Conservation (phyloP, 805 yeast genomes). For the Trichomonascus vanleenenianus region DNA sequence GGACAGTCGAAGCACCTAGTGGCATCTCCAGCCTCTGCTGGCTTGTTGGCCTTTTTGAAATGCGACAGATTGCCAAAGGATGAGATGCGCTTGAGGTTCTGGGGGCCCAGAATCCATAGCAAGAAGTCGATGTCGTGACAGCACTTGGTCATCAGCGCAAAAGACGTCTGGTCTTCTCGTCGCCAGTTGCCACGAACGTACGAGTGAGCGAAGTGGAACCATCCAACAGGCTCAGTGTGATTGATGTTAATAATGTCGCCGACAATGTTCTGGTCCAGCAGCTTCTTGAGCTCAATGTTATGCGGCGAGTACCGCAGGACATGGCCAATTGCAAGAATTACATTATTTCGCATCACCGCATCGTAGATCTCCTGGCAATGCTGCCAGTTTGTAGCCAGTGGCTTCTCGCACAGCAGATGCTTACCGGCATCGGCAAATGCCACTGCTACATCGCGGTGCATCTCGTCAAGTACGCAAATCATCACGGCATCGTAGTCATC, state of each 20-base stretch:
- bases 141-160: conserved; percentile 24
- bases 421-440: conserved; percentile 20
- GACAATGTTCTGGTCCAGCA: conserved; percentile 17
- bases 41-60: conserved; percentile 19
- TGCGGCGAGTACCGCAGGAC: conserved; percentile 24
- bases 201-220: conserved; percentile 24
- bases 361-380: conserved; percentile 19
- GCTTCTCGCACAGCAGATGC: conserved; percentile 23
- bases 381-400: conserved; percentile 20
- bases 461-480: conserved; percentile 18
- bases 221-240: conserved; percentile 25
- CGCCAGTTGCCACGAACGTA: conserved; percentile 25
- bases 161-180: conserved; percentile 15
- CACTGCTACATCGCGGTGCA: conserved; percentile 23
- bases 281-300: conserved; percentile 16
- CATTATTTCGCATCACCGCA: conserved; percentile 18
- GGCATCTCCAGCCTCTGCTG: conserved; percentile 19
- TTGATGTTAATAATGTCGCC: conserved; percentile 22
- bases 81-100: conserved; percentile 15
- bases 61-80: conserved; percentile 20
- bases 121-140: conserved; percentile 24
- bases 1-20: conserved; percentile 17
- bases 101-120: conserved; percentile 21
- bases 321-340: conserved; percentile 23
- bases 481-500: conserved; percentile 19